Evolutionary conservation across 768 basidiomycete genomes (phyloP).

Genomic region (Auricularia cornea): DNA sequence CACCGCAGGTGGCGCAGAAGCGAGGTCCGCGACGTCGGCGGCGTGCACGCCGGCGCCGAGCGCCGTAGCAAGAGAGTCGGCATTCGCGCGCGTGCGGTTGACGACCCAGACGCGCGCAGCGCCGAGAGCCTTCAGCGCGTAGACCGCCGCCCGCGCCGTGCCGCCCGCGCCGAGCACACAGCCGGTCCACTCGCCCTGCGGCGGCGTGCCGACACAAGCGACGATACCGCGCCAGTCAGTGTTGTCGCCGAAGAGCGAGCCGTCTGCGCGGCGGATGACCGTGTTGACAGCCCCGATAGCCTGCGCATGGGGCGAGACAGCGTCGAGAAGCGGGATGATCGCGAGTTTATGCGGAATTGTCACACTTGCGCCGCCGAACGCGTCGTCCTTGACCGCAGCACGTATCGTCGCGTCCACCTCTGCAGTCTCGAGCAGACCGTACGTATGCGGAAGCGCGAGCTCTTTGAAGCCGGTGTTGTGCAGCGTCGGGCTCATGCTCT

Average conservation of each 20-base stretch:
- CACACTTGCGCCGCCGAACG: conserved; percentile 93
- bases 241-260: conserved; percentile 76
- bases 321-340: conserved; percentile 75
- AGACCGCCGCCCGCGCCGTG: conserved; percentile 89
- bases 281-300: conserved; percentile 95
- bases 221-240: conserved; percentile 92
- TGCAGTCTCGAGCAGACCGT: conserved; percentile 68
- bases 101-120: conserved; percentile 69
- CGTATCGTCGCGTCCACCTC: conserved; percentile 58
- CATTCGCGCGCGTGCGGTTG: conserved; percentile 77
- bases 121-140: conserved; percentile 60
- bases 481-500: conserved; percentile 86
- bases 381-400: conserved; percentile 48
- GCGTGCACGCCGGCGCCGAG: conserved; percentile 51
- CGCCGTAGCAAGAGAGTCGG: conserved; percentile 52
- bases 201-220: conserved; percentile 34
- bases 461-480: conserved; percentile 82
- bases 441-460: conserved; percentile 79
- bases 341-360: conserved; percentile 95
- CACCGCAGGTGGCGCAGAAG: conserved; percentile 47
- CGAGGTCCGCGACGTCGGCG: conserved; percentile 38
- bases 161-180: conserved; percentile 95
- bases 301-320: conserved; percentile 69
- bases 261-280: conserved; percentile 51
- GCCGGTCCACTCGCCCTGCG: conserved; percentile 28